Base-by-base conservation (phyloP, 176 grass and related monocot species). In the Urochloa ruziziensis region DNA sequence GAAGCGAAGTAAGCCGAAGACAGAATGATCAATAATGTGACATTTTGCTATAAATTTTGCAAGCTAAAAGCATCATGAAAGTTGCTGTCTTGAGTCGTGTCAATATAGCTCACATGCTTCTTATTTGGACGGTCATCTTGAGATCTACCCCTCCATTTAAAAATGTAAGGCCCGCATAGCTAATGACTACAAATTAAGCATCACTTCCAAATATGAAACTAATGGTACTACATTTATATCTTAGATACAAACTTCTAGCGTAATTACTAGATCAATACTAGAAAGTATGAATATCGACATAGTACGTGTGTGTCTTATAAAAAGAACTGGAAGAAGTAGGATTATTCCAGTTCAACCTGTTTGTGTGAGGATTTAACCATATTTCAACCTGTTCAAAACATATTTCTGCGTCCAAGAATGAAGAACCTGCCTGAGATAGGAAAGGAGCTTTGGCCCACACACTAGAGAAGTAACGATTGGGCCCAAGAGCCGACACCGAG, bases 401-500 rank as follows among this genome's bases (percentile, higher is more conserved):
- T n/a, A n/a, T n/a, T n/a, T n/a, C n/a, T n/a, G n/a, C n/a, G n/a
- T n/a, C n/a, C n/a, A n/a, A n/a, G n/a, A n/a, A n/a, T n/a, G n/a
- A n/a, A n/a, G n/a, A n/a, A n/a, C n/a, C n/a, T n/a, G n/a, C n/a
- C n/a, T n/a, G n/a, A n/a, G n/a, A 56, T 56, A 4, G n/a, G 10
- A 27, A 27, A 59, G 56, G 33, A 61, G 34, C 47, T 30, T 16
- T 37, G 28, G 37, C 23, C 58, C 68, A 75, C 33, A 4, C 1
- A 15, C 8, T 7, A 10, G 0, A 74, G 4, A 28, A 39, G 1
- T 0, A 56, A 21, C 21, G 52, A 14, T 18, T 63, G 63, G 74
- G 80, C 73, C 80, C 73, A 70, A 33, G 25, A 33, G 36, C 71
- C 71, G 82, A 84, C 70, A 51, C n/a, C 2, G 36, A 39, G 23